phyloP scores from a whole-genome alignment of 305 asterid species.

The Fraxinus baroniana region DNA sequence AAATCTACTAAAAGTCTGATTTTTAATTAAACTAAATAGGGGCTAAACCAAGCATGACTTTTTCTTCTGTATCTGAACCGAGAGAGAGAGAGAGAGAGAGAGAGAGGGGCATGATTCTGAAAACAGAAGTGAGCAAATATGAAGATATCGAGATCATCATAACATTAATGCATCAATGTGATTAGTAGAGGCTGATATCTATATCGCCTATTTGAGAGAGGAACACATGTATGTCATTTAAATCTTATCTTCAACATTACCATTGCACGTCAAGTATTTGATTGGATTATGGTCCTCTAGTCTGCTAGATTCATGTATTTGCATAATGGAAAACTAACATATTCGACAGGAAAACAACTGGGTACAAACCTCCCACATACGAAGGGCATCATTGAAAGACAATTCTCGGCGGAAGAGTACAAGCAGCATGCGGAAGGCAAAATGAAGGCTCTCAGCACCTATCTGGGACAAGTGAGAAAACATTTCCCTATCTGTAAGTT shows the following conservation, averaged over 20 bases:
- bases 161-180: not conserved
- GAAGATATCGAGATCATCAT: not conserved
- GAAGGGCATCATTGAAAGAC: conserved; percentile 85
- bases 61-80: not conserved
- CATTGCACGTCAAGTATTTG: not conserved
- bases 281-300: not conserved
- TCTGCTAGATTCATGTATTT: not conserved
- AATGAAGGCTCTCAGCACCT: conserved; percentile 99
- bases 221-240: not conserved
- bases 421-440: conserved; percentile 96
- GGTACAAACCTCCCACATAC: conserved; percentile 98
- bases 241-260: not conserved
- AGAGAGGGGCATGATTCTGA: not conserved
- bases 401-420: conserved; percentile 96
- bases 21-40: no score
- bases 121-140: not conserved
- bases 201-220: not conserved
- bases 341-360: conserved; percentile 20
- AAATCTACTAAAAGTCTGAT: not conserved
- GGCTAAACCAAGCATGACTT: not conserved
- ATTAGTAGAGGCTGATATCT: not conserved
- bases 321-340: conserved; percentile 16
- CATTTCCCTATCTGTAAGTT: conserved; percentile 86
- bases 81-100: no score
- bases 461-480: conserved; percentile 74